These are phyloP conservation scores for Coemansia sp. DNA, from an alignment of 192 early-diverging fungal genomes.

Conservation along the genomic window DNA sequence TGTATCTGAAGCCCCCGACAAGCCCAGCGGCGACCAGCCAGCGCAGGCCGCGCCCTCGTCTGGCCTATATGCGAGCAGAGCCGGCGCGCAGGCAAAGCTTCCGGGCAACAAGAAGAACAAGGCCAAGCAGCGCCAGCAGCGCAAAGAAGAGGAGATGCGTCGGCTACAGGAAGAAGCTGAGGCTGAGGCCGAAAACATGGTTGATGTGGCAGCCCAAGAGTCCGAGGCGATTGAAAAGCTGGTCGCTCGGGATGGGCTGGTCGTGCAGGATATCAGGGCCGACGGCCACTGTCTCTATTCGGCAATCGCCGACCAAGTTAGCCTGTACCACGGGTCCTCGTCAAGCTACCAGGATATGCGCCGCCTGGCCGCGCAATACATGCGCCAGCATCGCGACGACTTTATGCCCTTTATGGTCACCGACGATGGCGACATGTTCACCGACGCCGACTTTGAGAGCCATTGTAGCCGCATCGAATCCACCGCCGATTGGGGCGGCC, in stretches of 20 bases:
- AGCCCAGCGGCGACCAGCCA: constrained; percentile 1
- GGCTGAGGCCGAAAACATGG: constrained; percentile 68
- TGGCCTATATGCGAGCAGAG: constrained; percentile 11
- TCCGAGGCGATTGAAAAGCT: constrained; percentile 62
- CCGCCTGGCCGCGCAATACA: constrained; percentile 69
- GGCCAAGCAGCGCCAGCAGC: constrained; percentile 57
- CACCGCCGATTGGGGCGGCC: constrained; percentile 91
- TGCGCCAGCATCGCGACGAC: constrained; percentile 77
- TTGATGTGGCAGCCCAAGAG: constrained; percentile 76
- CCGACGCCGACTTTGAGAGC: constrained; percentile 61
- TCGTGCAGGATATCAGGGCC: constrained; percentile 68
- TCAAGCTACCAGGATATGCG: constrained; percentile 66
- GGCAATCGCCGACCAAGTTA: constrained; percentile 81
- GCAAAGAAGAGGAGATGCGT: constrained; percentile 68
- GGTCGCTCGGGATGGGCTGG: constrained; percentile 56
- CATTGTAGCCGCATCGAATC: constrained; percentile 78
- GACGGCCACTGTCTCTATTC: constrained; percentile 97
- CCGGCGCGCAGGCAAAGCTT: constrained; percentile 19
- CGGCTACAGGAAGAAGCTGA: constrained; percentile 70
- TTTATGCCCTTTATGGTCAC: constrained; percentile 86
- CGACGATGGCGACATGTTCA: constrained; percentile 76
- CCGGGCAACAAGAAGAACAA: constrained; percentile 56
- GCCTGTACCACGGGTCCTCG: constrained; percentile 51
- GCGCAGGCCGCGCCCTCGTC: neutral
- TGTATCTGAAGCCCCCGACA: neutral